Evolutionary conservation across 495 filamentous ascomycete genomes (phyloP).

Genomic region (Entonaema liquescens): DNA sequence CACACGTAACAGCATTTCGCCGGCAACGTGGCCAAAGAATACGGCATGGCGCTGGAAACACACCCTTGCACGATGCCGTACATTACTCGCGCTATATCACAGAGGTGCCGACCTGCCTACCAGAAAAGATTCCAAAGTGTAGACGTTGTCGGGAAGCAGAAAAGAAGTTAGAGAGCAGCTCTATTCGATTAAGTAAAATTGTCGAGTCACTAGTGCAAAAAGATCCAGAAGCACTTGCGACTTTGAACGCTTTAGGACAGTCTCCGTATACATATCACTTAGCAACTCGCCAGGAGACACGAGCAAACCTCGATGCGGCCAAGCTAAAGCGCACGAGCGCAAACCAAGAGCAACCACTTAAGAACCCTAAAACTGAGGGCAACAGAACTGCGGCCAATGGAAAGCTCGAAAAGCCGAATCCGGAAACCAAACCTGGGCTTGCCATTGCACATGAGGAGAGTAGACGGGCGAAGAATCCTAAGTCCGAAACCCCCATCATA

Average conservation of each 20-base stretch:
- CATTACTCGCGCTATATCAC: constrained; percentile 20
- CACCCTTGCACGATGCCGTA: constrained; percentile 17
- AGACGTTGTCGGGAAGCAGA: constrained; percentile 18
- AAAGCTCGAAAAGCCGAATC: constrained; percentile 3
- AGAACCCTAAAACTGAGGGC: constrained; percentile 9
- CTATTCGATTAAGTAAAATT: constrained; percentile 2
- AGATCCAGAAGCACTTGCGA: constrained; percentile 22
- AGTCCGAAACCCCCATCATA: constrained; percentile 5
- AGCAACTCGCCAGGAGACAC: constrained; percentile 14
- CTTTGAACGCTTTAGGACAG: constrained; percentile 19
- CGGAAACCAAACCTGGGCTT: background rate
- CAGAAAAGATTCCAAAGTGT: constrained; percentile 14
- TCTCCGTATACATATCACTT: constrained; percentile 19
- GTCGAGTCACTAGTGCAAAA: constrained; percentile 19
- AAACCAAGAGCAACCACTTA: constrained; percentile 2
- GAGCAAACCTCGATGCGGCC: constrained; percentile 1
- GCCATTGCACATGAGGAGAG: background rate
- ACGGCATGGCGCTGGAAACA: constrained; percentile 17
- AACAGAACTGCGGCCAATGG: background rate
- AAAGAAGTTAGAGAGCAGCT: constrained; percentile 13
- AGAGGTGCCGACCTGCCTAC: constrained; percentile 14
- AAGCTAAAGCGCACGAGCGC: background rate
- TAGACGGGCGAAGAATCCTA: constrained; percentile 7
- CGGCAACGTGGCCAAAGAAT: constrained; percentile 20
- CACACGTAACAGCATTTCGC: constrained; percentile 8